Conservation (phyloP, 208 protist genomes). For the Acanthamoeba castellanii region DNA sequence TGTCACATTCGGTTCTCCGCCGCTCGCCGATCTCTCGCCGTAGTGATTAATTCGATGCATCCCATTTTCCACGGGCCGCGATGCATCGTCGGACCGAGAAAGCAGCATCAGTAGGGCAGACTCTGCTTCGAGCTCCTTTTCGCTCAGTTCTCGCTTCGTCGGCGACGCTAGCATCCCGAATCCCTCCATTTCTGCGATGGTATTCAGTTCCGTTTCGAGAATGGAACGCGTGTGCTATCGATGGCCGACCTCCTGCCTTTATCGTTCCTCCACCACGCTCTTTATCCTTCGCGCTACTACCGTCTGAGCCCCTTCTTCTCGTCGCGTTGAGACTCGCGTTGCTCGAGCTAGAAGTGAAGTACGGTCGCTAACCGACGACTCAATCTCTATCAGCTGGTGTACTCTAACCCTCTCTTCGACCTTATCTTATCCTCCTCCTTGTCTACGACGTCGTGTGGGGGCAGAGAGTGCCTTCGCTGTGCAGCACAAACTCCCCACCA, state of each 20-base stretch:
- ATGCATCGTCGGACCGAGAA: neutral
- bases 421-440: too few relatives aligned
- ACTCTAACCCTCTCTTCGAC: too few relatives aligned
- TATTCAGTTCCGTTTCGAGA: neutral
- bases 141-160: slow-evolving; percentile 31
- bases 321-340: too few relatives aligned
- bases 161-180: neutral
- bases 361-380: too few relatives aligned
- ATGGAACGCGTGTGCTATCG: neutral
- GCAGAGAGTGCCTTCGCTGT: too few relatives aligned
- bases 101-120: slow-evolving; percentile 22
- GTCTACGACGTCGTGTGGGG: too few relatives aligned
- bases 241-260: neutral
- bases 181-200: neutral
- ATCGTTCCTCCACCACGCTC: neutral
- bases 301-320: too few relatives aligned
- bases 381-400: too few relatives aligned
- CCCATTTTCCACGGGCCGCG: slow-evolving; percentile 2
- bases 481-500: neutral
- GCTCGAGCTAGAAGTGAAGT: too few relatives aligned
- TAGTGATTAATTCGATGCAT: neutral
- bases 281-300: too few relatives aligned
- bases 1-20: neutral
- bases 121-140: slow-evolving; percentile 22
- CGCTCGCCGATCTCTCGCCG: neutral